Evolutionary conservation across 306 rosid genomes (phyloP).

Genomic region (Morella rubra): DNA sequence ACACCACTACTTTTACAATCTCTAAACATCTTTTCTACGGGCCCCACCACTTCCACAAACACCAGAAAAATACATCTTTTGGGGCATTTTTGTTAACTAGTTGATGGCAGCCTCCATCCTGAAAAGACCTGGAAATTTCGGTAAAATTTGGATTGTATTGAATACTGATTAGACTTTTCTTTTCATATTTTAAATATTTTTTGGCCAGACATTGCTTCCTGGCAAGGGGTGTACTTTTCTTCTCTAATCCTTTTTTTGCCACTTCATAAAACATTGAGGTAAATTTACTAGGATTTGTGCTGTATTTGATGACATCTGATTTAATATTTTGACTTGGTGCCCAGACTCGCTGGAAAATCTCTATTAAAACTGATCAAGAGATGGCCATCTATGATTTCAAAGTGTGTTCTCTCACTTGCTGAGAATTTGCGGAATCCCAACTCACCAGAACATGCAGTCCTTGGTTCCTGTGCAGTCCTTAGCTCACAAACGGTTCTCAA

Average conservation of each 20-base stretch:
- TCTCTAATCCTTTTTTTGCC: not conserved
- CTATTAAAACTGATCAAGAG: constrained; percentile 87
- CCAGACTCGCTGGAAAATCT: constrained; percentile 91
- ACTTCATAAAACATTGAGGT: not conserved
- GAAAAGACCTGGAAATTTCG: not conserved
- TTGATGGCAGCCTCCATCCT: not conserved
- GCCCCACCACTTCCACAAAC: too few relatives aligned
- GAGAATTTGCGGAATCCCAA: constrained; percentile 58
- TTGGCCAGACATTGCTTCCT: not conserved
- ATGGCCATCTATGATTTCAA: constrained; percentile 94
- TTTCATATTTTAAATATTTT: not conserved
- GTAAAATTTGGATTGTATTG: not conserved
- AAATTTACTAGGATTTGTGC: not conserved
- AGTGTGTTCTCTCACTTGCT: constrained; percentile 78
- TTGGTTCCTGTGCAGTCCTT: constrained; percentile 96
- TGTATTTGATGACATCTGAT: constrained; percentile 28
- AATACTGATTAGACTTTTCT: not conserved
- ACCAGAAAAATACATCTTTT: not conserved
- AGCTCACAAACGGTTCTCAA: constrained; percentile 86
- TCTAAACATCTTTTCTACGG: too few relatives aligned
- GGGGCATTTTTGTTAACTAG: not conserved
- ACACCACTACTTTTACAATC: too few relatives aligned
- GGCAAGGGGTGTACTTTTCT: not conserved
- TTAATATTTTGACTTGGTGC: constrained; percentile 27
- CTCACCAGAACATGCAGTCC: constrained; percentile 78